A percentile compares a stretch with the other conserved stretches of the same genome.
phyloP scores from a whole-genome alignment of 139 green algal genomes.

The Edaphochlamys debaryana region DNA sequence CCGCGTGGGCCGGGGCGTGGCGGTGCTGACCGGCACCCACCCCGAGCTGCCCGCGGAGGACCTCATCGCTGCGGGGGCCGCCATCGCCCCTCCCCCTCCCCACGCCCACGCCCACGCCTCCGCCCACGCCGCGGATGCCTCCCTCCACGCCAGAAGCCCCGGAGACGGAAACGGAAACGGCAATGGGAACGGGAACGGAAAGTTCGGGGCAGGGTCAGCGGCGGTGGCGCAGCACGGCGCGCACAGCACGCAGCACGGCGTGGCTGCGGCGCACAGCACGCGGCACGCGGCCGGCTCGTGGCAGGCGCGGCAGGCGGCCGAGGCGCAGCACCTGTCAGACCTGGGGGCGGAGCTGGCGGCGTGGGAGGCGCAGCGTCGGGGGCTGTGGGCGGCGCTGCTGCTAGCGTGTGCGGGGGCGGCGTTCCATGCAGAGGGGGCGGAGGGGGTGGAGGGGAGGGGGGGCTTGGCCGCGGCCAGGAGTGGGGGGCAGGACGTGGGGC shows the following conservation, averaged over 20 bases:
- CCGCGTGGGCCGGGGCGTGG: constrained; percentile 53
- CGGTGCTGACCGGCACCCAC: constrained; percentile 71
- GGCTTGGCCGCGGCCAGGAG: neutral
- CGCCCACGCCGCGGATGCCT: too few relatives aligned
- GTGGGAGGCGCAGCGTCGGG: constrained; percentile 16
- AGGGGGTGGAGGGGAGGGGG: too few relatives aligned
- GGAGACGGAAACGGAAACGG: neutral
- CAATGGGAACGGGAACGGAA: neutral
- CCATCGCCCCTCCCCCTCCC: too few relatives aligned
- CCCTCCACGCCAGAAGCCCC: too few relatives aligned
- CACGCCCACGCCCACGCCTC: too few relatives aligned
- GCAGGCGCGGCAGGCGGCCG: neutral
- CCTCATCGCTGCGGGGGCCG: constrained; percentile 9
- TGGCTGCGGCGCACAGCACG: too few relatives aligned
- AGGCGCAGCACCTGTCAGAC: constrained; percentile 7
- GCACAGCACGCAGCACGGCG: too few relatives aligned
- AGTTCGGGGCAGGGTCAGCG: neutral
- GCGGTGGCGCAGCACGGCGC: too few relatives aligned
- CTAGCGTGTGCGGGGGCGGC: constrained; percentile 29
- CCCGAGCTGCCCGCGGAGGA: constrained; percentile 66
- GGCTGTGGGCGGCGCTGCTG: constrained; percentile 52
- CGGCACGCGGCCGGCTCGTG: too few relatives aligned
- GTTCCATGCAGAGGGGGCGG: neutral
- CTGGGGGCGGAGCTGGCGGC: constrained; percentile 32
- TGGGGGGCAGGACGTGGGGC: neutral